Conservation (phyloP, 495 filamentous ascomycete species). For the Penicilliopsis zonata region DNA sequence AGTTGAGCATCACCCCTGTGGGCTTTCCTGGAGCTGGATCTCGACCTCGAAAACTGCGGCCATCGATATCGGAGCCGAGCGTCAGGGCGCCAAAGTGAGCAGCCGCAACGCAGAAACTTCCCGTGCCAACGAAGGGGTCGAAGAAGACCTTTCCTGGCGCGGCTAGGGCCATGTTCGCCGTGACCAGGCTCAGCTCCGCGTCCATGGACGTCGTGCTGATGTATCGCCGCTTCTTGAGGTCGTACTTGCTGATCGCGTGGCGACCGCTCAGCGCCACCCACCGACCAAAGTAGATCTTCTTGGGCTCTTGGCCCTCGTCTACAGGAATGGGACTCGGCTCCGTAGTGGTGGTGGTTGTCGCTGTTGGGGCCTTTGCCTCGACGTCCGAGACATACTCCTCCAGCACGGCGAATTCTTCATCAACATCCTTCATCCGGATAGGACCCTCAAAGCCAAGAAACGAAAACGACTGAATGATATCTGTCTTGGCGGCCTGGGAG, state of each 20-base stretch:
- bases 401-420: constrained; percentile 63
- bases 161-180: constrained; percentile 79
- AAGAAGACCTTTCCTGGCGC: constrained; percentile 74
- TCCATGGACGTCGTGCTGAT: constrained; percentile 97
- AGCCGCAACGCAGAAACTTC: constrained; percentile 75
- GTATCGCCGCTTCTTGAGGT: constrained; percentile 84
- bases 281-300: constrained; percentile 58
- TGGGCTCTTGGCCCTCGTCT: constrained; percentile 34
- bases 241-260: constrained; percentile 59
- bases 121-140: constrained; percentile 92
- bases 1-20: constrained; percentile 58
- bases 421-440: constrained; percentile 59
- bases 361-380: constrained; percentile 3
- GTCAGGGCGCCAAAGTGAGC: constrained; percentile 78
- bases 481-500: constrained; percentile 39
- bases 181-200: constrained; percentile 81
- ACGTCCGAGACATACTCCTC: constrained; percentile 58
- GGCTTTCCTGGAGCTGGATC: constrained; percentile 29
- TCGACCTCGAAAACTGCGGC: constrained; percentile 68
- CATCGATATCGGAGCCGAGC: constrained; percentile 87
- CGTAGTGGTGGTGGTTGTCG: constrained; percentile 12
- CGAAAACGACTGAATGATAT: constrained; percentile 67
- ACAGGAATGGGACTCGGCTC: constrained; percentile 2
- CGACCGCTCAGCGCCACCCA: constrained; percentile 50
- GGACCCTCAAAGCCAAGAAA: constrained; percentile 69